A percentile compares a stretch with the other conserved stretches of the same genome.
phyloP scores from a whole-genome alignment of 1,139 yeast genomes.

The Lodderomyces metapsilosis region DNA sequence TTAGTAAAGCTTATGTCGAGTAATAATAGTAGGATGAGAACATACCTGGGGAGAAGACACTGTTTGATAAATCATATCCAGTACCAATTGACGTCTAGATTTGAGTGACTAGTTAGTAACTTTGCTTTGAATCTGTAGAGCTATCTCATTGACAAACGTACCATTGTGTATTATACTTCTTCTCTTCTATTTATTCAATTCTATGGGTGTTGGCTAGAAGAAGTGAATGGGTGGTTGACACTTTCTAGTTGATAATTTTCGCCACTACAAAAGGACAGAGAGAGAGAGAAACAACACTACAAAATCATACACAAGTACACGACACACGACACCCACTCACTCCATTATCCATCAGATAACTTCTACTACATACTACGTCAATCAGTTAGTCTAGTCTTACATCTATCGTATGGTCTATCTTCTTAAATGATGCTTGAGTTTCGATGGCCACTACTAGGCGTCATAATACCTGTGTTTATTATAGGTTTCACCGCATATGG shows the following conservation, averaged over 20 bases:
- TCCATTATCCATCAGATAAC: too few relatives aligned
- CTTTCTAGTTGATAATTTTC: too few relatives aligned
- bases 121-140: too few relatives aligned
- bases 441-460: conserved; percentile 45
- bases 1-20: conserved; percentile 8
- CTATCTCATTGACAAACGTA: conserved; percentile 4
- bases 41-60: conserved; percentile 65
- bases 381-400: too few relatives aligned
- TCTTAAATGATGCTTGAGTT: conserved; percentile 43
- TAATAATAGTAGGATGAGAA: conserved; percentile 8
- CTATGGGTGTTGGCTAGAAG: too few relatives aligned
- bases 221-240: too few relatives aligned
- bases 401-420: too few relatives aligned
- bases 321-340: background rate
- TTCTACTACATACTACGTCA: too few relatives aligned
- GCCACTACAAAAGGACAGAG: conserved; percentile 10
- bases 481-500: conserved; percentile 66
- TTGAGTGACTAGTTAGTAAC: conserved; percentile 5
- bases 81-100: conserved; percentile 83
- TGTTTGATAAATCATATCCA: conserved; percentile 93
- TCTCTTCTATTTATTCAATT: too few relatives aligned
- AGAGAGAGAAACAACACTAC: background rate
- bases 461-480: conserved; percentile 56
- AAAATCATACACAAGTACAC: conserved; percentile 2
- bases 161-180: too few relatives aligned